phyloP scores from a whole-genome alignment of 805 yeast genomes.

The Lipomyces sp. region DNA sequence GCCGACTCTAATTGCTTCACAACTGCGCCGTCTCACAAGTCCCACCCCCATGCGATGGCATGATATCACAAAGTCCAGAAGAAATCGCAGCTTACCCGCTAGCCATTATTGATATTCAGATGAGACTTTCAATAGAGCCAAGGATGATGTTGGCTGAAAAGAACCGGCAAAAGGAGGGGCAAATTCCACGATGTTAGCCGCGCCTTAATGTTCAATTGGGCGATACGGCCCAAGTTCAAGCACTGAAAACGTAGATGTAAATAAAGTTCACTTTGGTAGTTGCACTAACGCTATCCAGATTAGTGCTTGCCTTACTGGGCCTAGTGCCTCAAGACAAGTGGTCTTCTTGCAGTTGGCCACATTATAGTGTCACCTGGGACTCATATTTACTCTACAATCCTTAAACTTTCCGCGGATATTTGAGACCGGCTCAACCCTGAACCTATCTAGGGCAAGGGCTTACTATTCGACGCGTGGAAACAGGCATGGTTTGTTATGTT shows the following conservation, averaged over 20 bases:
- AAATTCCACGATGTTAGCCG: background rate
- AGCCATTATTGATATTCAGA: constrained; percentile 11
- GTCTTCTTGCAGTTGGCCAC: no score
- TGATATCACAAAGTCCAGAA: background rate
- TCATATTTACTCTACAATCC: no score
- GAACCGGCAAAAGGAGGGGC: background rate
- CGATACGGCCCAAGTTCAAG: background rate
- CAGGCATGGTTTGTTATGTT: no score
- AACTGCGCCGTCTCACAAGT: background rate
- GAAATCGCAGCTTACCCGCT: constrained; percentile 14
- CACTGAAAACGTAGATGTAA: background rate
- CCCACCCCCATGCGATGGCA: no score
- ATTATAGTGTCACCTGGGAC: no score
- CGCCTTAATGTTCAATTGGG: background rate
- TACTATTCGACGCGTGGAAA: no score
- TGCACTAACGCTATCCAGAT: background rate
- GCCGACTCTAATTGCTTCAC: background rate
- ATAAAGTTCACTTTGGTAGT: background rate
- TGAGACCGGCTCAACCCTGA: no score
- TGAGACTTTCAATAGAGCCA: background rate
- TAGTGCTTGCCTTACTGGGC: background rate
- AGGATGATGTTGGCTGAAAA: background rate
- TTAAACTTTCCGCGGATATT: no score
- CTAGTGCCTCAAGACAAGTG: background rate
- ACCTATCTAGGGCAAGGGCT: no score